phyloP scores from a whole-genome alignment of 1,284 basidiomycete species.

The Trametes polyzona region DNA sequence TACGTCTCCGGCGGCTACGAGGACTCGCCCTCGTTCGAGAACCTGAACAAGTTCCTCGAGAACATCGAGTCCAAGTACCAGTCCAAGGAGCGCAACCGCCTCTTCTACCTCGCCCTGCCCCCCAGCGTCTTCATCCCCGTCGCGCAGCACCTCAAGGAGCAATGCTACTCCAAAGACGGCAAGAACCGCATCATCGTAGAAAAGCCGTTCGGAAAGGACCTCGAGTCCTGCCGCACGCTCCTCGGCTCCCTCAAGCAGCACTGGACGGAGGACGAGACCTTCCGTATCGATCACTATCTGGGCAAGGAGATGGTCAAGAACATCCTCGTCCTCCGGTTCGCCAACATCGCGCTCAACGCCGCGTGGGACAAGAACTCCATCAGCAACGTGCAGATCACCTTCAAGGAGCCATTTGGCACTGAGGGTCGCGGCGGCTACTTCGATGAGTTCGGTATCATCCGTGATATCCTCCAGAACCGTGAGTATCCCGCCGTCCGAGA shows the following conservation, averaged over 20 bases:
- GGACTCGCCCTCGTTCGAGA: conserved; percentile 76
- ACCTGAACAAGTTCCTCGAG: conserved; percentile 76
- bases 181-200: conserved; percentile 93
- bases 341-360: conserved; percentile 86
- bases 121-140: conserved; percentile 93
- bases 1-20: conserved; percentile 92
- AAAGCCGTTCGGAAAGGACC: conserved; percentile 96
- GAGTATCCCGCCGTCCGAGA: conserved; percentile 40
- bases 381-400: conserved; percentile 95
- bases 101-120: conserved; percentile 95
- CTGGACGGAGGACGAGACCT: conserved; percentile 96
- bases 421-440: conserved; percentile 98
- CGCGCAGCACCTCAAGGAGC: conserved; percentile 79
- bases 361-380: conserved; percentile 95
- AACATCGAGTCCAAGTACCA: conserved; percentile 76
- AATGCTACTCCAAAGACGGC: conserved; percentile 76
- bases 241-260: conserved; percentile 80
- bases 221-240: conserved; percentile 83
- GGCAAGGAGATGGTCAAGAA: conserved; percentile 99
- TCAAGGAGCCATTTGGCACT: conserved; percentile 98
- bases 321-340: conserved; percentile 90
- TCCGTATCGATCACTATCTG: conserved; percentile 97
- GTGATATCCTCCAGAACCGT: conserved; percentile 97
- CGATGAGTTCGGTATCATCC: conserved; percentile 98
- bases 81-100: conserved; percentile 69